Conservation (phyloP, 2,329 filamentous ascomycete genomes). For the Microdochium nivale region DNA sequence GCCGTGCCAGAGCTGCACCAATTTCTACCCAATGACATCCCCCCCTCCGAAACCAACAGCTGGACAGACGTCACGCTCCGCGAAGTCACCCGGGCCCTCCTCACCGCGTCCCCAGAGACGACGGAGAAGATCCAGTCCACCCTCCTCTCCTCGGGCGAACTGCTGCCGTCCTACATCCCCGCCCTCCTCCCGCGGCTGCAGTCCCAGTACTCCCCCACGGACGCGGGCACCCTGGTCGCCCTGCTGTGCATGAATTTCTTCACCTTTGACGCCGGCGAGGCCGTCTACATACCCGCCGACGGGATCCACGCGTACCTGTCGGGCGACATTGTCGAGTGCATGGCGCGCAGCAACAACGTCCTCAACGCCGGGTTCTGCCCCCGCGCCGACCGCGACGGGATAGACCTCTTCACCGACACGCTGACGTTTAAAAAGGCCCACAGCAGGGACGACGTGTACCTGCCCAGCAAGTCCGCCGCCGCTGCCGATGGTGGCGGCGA, state of each 20-base stretch:
- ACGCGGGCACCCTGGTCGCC: conserved; percentile 62
- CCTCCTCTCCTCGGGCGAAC: conserved; percentile 23
- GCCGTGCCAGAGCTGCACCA: conserved; percentile 39
- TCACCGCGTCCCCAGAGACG: conserved; percentile 41
- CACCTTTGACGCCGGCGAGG: conserved; percentile 54
- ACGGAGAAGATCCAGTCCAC: conserved; percentile 44
- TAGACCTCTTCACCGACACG: conserved; percentile 53
- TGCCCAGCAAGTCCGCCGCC: conserved; percentile 36
- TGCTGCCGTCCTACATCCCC: conserved; percentile 46
- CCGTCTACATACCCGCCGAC: conserved; percentile 63
- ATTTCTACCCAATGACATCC: conserved; percentile 38
- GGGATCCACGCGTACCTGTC: conserved; percentile 66
- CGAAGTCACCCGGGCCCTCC: conserved; percentile 43
- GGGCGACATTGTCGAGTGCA: conserved; percentile 71
- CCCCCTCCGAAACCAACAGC: conserved; percentile 11
- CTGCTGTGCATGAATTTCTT: conserved; percentile 70
- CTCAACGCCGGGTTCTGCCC: conserved; percentile 70
- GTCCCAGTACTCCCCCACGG: conserved; percentile 52
- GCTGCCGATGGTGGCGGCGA: background rate
- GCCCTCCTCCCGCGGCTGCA: conserved; percentile 57
- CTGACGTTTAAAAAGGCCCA: conserved; percentile 55
- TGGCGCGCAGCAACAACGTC: conserved; percentile 69
- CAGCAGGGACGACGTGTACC: conserved; percentile 42
- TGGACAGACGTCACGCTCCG: conserved; percentile 53
- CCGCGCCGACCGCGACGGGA: conserved; percentile 50